Conservation (phyloP, 139 green algal genomes). For the Chlamydomonas applanata region DNA sequence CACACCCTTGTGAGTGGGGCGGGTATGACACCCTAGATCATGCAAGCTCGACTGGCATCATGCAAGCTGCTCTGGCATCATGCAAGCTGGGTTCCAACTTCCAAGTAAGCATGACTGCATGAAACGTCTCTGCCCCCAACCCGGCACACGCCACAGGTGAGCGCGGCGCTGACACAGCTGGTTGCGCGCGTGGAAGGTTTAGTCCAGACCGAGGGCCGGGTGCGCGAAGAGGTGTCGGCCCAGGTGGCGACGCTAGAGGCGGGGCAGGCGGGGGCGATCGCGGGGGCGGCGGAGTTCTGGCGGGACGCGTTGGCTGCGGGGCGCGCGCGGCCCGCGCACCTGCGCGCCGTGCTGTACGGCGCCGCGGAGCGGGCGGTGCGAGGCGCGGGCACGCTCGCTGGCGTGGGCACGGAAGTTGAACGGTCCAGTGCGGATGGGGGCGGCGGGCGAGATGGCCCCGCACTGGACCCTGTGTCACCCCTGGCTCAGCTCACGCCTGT, state of each 20-base stretch:
- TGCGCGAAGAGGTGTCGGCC: neutral
- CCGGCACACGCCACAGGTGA: neutral
- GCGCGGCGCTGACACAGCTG: neutral
- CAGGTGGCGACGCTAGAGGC: neutral
- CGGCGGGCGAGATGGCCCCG: too few species aligned
- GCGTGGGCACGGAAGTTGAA: neutral
- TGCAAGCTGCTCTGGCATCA: too few species aligned
- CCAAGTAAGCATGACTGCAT: too few species aligned
- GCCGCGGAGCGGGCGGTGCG: too few species aligned
- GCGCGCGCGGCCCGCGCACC: neutral
- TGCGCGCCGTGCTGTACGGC: neutral
- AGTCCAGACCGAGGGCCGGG: neutral
- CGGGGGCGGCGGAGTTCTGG: neutral
- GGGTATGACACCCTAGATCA: too few species aligned
- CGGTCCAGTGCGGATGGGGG: too few species aligned
- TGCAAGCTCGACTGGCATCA: too few species aligned
- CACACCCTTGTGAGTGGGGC: too few species aligned
- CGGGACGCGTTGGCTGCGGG: neutral
- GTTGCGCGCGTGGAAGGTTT: neutral
- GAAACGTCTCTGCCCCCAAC: neutral
- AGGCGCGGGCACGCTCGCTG: neutral
- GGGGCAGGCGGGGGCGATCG: neutral
- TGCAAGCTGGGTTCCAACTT: too few species aligned
- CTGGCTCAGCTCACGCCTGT: constrained; percentile 1
- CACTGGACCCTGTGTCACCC: constrained; percentile 3